phyloP scores from a whole-genome alignment of 176 grass and related monocot genomes.

The Eremochloa ophiuroides region DNA sequence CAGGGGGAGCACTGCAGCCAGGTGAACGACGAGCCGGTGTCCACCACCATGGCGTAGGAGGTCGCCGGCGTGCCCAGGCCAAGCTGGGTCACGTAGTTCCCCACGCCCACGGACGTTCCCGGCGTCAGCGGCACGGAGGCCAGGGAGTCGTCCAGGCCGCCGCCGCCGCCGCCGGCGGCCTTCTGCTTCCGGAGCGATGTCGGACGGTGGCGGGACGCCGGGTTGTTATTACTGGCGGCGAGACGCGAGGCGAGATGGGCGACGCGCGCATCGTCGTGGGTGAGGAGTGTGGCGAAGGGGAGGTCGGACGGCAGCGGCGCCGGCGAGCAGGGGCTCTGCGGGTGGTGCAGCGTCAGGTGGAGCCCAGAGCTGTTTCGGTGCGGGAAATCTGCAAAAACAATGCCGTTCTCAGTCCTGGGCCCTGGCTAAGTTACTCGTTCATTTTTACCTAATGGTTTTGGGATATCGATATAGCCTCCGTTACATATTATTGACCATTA shows the following conservation, averaged over 20 bases:
- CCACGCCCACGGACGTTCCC: constrained; percentile 62
- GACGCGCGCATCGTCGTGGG: constrained; percentile 57
- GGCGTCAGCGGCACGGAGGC: constrained; percentile 48
- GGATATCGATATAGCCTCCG: neutral
- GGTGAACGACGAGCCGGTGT: constrained; percentile 79
- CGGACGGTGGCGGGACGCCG: neutral
- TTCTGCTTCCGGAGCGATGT: constrained; percentile 31
- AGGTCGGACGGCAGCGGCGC: constrained; percentile 47
- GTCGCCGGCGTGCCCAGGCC: constrained; percentile 61
- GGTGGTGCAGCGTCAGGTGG: constrained; percentile 67
- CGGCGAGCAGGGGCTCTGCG: constrained; percentile 66
- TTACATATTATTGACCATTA: neutral
- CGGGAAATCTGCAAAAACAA: constrained; percentile 17
- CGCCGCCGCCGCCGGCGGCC: no score
- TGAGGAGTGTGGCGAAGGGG: constrained; percentile 56
- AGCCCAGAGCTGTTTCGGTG: constrained; percentile 54
- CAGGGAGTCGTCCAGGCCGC: neutral
- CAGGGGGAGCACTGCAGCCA: constrained; percentile 91
- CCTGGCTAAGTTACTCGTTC: neutral
- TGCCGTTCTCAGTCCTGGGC: neutral
- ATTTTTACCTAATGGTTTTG: neutral
- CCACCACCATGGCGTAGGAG: constrained; percentile 74
- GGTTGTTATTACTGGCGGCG: constrained; percentile 1
- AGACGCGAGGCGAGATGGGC: constrained; percentile 49
- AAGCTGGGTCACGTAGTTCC: constrained; percentile 75